Base-by-base conservation (phyloP, 768 basidiomycete species). In the Podaxis pistillaris region DNA sequence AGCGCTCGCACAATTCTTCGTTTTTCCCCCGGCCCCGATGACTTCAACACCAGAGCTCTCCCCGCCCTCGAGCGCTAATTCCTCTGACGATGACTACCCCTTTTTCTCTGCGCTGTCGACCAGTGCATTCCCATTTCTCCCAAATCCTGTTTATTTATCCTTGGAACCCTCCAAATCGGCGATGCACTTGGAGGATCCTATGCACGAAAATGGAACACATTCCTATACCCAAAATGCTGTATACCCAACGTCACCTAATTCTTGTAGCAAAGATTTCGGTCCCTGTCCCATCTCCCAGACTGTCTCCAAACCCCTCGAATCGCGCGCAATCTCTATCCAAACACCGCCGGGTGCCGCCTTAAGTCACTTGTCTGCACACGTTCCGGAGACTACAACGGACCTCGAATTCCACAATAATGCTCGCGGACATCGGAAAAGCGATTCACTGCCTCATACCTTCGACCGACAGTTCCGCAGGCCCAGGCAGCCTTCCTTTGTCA, bases 31-130 rank as follows among this genome's bases (percentile, higher is more conserved):
- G 38, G 19, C 49, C 24, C 15, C 17, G 24, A 61, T 61, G 60
- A 1, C 24, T 30, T 33, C 28, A 3, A 46, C 41, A 1, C 26
- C 51, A 13, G 60, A 54, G n/a, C 41, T 47, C 5, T 30, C 51
- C 22, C 41, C 60, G 19, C 52, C 60, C 40, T 46, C 38, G 51
- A 61, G 50, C 19, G 24, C 58, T 13, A 52, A 13, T 60, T 52
- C 50, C 2, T 54, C 52, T 8, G 40, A 54, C 12, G 52, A 54
- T n/a, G 51, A 61, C 13, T 44, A 37, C 12, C 22, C 38, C 12
- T 60, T 53, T 6, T 52, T 26, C 33, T 40, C 50, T 40, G 49
- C 49, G 4, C 26, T n/a, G 58, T 53, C 51, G 51, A 60, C 59
- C 51, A 13, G 28, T 30, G 11, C 51, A 51, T 12, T 41, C n/a